These are phyloP conservation scores for Eucommia ulmoides DNA, from an alignment of 257 asterid genomes.

Conservation along the genomic window DNA sequence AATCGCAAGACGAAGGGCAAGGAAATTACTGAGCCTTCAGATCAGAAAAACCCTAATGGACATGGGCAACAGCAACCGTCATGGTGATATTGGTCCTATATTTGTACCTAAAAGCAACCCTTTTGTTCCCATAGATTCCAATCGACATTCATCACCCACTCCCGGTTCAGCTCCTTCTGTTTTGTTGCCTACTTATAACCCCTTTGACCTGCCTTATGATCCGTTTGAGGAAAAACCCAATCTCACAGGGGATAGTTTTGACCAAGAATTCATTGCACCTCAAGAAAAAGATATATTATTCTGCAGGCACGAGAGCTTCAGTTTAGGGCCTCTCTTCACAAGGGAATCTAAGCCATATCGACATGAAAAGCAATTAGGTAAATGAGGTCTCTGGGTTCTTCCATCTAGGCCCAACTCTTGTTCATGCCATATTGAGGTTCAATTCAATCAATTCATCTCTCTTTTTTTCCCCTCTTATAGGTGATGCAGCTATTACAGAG, in stretches of 20 bases:
- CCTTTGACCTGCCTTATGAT: constrained; percentile 90
- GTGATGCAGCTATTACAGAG: no score
- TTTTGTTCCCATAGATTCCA: constrained; percentile 1
- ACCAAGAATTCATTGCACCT: constrained; percentile 43
- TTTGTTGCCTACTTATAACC: constrained; percentile 52
- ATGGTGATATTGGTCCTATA: constrained; percentile 26
- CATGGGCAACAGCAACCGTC: constrained; percentile 19
- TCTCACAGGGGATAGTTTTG: constrained; percentile 72
- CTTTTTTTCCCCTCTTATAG: no score
- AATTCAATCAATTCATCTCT: no score
- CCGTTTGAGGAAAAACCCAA: constrained; percentile 80
- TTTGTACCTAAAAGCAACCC: constrained; percentile 28
- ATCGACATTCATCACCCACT: constrained; percentile 27
- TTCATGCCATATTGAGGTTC: no score
- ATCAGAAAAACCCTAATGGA: constrained; percentile 37
- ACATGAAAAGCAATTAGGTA: constrained; percentile 27
- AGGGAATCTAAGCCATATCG: constrained; percentile 14
- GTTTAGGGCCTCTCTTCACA: constrained; percentile 23
- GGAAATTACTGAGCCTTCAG: constrained; percentile 37
- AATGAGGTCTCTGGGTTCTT: constrained; percentile 5
- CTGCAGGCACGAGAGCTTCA: constrained; percentile 61
- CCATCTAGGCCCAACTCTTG: no score
- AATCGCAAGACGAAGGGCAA: constrained; percentile 71
- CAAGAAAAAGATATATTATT: constrained; percentile 33
- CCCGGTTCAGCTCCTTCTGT: constrained; percentile 89